A percentile compares a stretch with the other conserved stretches of the same genome.
Evolutionary conservation across 345 rosid genomes (phyloP).

Genomic region (Eucalyptus caleyi): DNA sequence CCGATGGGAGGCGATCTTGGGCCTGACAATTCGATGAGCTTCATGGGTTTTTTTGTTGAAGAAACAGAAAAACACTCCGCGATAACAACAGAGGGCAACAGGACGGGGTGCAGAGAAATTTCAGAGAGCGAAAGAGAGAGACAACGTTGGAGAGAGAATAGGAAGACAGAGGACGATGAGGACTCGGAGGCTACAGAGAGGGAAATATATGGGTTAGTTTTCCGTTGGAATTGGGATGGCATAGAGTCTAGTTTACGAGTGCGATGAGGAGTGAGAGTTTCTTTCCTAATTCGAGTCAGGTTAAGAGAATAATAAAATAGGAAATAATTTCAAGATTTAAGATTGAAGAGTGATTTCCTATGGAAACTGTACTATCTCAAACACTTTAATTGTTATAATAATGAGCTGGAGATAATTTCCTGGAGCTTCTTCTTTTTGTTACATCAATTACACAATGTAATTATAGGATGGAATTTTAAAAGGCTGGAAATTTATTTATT

Average conservation of each 20-base stretch:
- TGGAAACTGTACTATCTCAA: not conserved
- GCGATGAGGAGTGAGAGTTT: not conserved
- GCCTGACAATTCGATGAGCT: not conserved
- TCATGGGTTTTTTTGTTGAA: not conserved
- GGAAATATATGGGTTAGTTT: not conserved
- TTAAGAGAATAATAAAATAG: not conserved
- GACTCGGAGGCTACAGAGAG: not conserved
- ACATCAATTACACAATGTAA: not conserved
- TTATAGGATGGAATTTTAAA: no score
- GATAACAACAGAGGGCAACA: not conserved
- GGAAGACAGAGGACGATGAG: not conserved
- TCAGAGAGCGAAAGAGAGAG: not conserved
- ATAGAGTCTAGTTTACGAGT: not conserved
- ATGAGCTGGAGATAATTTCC: no score
- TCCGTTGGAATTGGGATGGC: not conserved
- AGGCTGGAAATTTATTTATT: no score
- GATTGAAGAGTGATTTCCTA: not conserved
- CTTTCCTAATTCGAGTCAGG: not conserved
- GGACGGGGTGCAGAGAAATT: not conserved
- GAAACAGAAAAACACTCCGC: not conserved
- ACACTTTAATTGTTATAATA: not conserved
- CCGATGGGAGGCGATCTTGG: not conserved
- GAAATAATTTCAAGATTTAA: not conserved
- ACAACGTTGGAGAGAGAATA: not conserved
- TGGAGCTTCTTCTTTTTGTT: not conserved